A percentile compares a stretch with the other conserved stretches of the same genome.
Conservation (phyloP, 139 green algal genomes). For the Auxenochlorella pyrenoidosa region DNA sequence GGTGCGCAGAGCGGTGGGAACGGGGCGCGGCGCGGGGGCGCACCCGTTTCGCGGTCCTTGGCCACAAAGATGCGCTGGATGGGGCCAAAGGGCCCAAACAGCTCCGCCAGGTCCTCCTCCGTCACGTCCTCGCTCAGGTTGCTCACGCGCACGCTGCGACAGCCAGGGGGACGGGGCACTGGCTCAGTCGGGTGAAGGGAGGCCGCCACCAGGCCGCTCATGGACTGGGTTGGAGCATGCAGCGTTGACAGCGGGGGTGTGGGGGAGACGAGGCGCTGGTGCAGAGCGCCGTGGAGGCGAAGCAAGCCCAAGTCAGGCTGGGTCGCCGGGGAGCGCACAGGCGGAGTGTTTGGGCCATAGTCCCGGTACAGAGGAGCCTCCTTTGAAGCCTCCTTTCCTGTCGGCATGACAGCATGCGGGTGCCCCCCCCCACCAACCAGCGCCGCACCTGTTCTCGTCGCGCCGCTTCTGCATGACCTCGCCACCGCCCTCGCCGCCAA, state of each 20-base stretch:
- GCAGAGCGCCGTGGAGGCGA: no score
- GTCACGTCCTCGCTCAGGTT: conserved; percentile 97
- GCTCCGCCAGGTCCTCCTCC: conserved; percentile 92
- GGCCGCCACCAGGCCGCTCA: no score
- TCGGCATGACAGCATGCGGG: no score
- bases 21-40: background rate
- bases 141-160: conserved; percentile 86
- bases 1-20: no score
- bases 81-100: conserved; percentile 96
- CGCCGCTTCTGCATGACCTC: conserved; percentile 62
- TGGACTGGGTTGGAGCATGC: no score
- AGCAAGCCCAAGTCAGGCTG: no score
- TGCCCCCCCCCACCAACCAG: no score
- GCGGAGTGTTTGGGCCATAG: no score
- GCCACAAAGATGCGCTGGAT: conserved; percentile 96
- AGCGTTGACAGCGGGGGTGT: background rate
- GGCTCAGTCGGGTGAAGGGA: background rate
- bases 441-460: conserved; percentile 88
- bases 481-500: conserved; percentile 44
- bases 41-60: conserved; percentile 92
- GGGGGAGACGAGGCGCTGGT: no score
- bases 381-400: no score
- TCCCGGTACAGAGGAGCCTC: no score
- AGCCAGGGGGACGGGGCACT: background rate
- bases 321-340: no score